Conservation (phyloP, 768 basidiomycete species). For the Leccinum barrowsii region DNA sequence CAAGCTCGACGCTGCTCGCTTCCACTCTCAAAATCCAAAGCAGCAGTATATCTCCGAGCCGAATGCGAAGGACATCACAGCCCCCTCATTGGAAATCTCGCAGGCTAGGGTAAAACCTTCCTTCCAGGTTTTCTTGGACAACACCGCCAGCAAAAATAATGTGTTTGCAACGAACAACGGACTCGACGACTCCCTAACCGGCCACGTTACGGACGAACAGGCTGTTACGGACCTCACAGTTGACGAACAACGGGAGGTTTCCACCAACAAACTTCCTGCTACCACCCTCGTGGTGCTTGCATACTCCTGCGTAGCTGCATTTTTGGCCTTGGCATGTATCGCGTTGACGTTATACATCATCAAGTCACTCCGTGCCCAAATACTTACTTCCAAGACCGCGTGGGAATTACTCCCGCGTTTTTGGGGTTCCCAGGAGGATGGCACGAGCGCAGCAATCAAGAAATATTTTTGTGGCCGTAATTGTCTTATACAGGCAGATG, state of each 20-base stretch:
- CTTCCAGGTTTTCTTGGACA: conserved; percentile 24
- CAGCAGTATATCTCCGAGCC: conserved; percentile 31
- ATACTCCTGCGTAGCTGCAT: conserved; percentile 25
- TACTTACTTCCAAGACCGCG: conserved; percentile 20
- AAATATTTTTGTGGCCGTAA: not conserved
- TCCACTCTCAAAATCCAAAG: conserved; percentile 30
- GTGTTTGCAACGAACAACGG: conserved; percentile 18
- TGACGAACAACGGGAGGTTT: not conserved
- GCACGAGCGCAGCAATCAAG: not conserved
- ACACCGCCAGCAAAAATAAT: conserved; percentile 18
- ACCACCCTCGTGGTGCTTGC: conserved; percentile 17
- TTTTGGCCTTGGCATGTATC: conserved; percentile 24
- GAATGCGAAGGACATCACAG: conserved; percentile 26
- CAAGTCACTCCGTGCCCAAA: conserved; percentile 15
- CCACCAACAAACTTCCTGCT: not conserved
- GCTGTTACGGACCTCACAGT: not conserved
- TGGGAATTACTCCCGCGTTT: conserved; percentile 25
- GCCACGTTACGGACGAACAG: not conserved
- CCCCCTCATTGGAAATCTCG: conserved; percentile 25
- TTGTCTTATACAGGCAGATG: conserved; percentile 1
- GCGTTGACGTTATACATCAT: conserved; percentile 19
- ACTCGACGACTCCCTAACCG: not conserved
- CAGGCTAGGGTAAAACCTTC: conserved; percentile 3
- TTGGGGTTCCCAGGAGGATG: conserved; percentile 7
- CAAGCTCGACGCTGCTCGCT: conserved; percentile 22